Conservation (phyloP, 2,329 filamentous ascomycete species). For the Colletotrichum lindemuthianum region DNA sequence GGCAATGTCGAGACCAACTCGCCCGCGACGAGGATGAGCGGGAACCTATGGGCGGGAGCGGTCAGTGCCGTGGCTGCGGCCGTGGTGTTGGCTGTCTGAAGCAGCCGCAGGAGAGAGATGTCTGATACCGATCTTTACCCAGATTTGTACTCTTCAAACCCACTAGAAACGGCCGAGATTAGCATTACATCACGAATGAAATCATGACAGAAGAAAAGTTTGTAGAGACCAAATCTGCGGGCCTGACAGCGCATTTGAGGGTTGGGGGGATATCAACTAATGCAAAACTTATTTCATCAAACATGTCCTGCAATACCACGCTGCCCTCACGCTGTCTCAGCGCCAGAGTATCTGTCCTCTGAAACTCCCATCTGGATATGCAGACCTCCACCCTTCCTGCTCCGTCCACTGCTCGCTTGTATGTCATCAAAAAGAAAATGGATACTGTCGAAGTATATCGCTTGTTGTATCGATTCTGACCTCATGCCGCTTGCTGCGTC, state of each 20-base stretch:
- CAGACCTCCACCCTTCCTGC: not conserved
- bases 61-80: slow-evolving; percentile 5
- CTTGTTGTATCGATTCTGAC: not conserved
- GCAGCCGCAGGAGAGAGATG: not conserved
- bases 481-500: not conserved
- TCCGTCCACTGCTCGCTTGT: slow-evolving; percentile 7
- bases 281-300: slow-evolving; percentile 12
- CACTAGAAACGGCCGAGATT: slow-evolving; percentile 13
- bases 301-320: not conserved
- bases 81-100: slow-evolving; percentile 17
- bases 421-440: not conserved
- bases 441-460: not conserved
- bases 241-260: not conserved
- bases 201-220: not conserved
- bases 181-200: slow-evolving; percentile 14
- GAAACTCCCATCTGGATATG: too few relatives aligned
- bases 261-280: slow-evolving; percentile 30
- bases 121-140: too few relatives aligned
- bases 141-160: too few relatives aligned
- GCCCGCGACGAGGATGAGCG: slow-evolving; percentile 17
- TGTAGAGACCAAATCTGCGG: not conserved
- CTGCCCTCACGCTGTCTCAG: not conserved
- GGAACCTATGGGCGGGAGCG: slow-evolving; percentile 18
- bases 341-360: too few relatives aligned
- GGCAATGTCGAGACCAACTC: slow-evolving; percentile 35